phyloP scores from a whole-genome alignment of 2,329 filamentous ascomycete species.

The Ceratocystis diversiconidia region DNA sequence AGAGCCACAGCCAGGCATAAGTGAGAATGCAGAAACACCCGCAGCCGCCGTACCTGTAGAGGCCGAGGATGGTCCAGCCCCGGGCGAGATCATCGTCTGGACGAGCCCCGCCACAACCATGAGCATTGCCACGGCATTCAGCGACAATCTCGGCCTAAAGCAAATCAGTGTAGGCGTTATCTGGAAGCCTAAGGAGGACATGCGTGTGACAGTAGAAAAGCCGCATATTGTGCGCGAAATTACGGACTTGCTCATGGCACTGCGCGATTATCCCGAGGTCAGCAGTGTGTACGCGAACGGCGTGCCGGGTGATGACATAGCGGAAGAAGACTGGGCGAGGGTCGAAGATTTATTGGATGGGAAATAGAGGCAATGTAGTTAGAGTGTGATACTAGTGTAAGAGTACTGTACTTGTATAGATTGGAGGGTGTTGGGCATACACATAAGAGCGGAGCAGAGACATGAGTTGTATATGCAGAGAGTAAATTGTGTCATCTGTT shows the following conservation, averaged over 20 bases:
- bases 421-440: not conserved
- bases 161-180: constrained; percentile 60
- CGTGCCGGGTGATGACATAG: constrained; percentile 28
- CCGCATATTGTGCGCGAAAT: constrained; percentile 40
- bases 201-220: constrained; percentile 45
- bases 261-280: constrained; percentile 54
- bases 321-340: constrained; percentile 35
- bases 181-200: constrained; percentile 65
- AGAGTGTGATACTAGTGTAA: not conserved
- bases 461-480: not conserved
- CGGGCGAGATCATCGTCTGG: constrained; percentile 17
- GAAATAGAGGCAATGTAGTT: constrained; percentile 24
- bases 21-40: not conserved
- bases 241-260: constrained; percentile 38
- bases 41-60: not conserved
- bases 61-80: not conserved
- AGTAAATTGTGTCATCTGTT: constrained; percentile 3
- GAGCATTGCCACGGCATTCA: constrained; percentile 17
- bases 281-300: constrained; percentile 61
- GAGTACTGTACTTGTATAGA: not conserved
- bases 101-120: constrained; percentile 15
- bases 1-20: not conserved
- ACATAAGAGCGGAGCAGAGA: not conserved
- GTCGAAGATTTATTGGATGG: constrained; percentile 26
- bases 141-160: constrained; percentile 39